Percentiles rank a stretch among this genome's conserved stretches.
phyloP scores from a whole-genome alignment of 805 yeast genomes.

The Kodamaea lidongshanica region DNA sequence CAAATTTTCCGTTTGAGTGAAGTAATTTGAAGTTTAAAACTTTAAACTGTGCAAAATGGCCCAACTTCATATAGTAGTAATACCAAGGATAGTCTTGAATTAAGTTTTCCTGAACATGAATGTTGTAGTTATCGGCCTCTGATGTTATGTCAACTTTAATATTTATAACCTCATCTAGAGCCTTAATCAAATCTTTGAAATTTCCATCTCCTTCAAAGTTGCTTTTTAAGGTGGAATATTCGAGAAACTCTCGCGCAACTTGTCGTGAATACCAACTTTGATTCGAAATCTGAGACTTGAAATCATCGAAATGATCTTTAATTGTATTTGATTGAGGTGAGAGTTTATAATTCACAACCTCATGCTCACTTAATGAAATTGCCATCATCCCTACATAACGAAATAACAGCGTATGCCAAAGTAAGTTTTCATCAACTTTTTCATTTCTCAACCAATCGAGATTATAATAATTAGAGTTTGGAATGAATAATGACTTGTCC shows the following conservation, averaged over 20 bases:
- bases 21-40: slow-evolving; percentile 47
- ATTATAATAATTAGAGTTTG: slow-evolving; percentile 31
- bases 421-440: slow-evolving; percentile 20
- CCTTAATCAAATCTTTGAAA: not conserved
- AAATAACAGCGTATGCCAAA: slow-evolving; percentile 31
- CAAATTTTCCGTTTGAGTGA: slow-evolving; percentile 28
- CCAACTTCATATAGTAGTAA: slow-evolving; percentile 51
- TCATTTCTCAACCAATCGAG: slow-evolving; percentile 26
- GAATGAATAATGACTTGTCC: slow-evolving; percentile 24
- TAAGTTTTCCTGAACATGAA: slow-evolving; percentile 44
- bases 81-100: slow-evolving; percentile 77
- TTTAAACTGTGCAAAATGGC: slow-evolving; percentile 51
- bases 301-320: slow-evolving; percentile 12
- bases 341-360: slow-evolving; percentile 27
- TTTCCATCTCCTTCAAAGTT: slow-evolving; percentile 1
- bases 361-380: slow-evolving; percentile 35
- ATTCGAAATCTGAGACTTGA: slow-evolving; percentile 11
- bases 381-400: slow-evolving; percentile 31
- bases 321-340: slow-evolving; percentile 17
- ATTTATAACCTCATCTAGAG: not conserved
- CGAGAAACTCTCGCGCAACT: not conserved
- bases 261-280: not conserved
- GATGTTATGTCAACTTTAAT: not conserved
- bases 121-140: slow-evolving; percentile 19
- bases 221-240: not conserved